phyloP scores from a whole-genome alignment of 2,329 filamentous ascomycete genomes.

The Talaromyces marneffei region DNA sequence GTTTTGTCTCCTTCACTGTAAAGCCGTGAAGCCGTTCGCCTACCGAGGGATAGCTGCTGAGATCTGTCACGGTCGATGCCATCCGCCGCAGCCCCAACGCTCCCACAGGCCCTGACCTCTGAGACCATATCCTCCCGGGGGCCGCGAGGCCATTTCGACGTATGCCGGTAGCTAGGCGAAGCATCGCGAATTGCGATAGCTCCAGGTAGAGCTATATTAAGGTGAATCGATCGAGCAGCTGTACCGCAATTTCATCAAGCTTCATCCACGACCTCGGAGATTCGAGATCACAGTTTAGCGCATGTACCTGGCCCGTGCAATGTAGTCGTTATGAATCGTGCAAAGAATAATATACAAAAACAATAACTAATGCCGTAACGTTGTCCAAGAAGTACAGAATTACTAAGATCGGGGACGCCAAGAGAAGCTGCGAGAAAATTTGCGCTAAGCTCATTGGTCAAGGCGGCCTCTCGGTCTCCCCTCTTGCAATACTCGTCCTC shows the following conservation, averaged over 20 bases:
- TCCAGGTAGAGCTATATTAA: conserved; percentile 11
- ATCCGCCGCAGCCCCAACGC: conserved; percentile 20
- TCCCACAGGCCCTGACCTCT: conserved; percentile 17
- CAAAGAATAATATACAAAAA: neutral
- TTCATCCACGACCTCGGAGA: neutral
- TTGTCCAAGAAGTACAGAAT: too few species aligned
- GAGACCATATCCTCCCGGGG: conserved; percentile 18
- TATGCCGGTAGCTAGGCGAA: conserved; percentile 28
- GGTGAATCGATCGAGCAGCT: neutral
- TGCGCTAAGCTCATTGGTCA: conserved; percentile 22
- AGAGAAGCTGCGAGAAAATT: conserved; percentile 18
- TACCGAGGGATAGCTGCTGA: conserved; percentile 67
- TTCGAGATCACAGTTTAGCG: neutral
- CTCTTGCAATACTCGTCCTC: conserved; percentile 19
- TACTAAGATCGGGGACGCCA: conserved; percentile 18
- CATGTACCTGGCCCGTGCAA: neutral
- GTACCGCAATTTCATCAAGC: conserved; percentile 1
- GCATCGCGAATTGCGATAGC: conserved; percentile 20
- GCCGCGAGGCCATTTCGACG: conserved; percentile 23
- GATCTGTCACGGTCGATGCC: conserved; percentile 63
- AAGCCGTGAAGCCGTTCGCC: conserved; percentile 91
- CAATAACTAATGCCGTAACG: too few species aligned
- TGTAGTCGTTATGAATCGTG: neutral
- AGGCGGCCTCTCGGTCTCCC: conserved; percentile 23
- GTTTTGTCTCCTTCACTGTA: conserved; percentile 79